phyloP scores from a whole-genome alignment of 108 stramenopile genomes.

The Thalassiosira profunda region DNA sequence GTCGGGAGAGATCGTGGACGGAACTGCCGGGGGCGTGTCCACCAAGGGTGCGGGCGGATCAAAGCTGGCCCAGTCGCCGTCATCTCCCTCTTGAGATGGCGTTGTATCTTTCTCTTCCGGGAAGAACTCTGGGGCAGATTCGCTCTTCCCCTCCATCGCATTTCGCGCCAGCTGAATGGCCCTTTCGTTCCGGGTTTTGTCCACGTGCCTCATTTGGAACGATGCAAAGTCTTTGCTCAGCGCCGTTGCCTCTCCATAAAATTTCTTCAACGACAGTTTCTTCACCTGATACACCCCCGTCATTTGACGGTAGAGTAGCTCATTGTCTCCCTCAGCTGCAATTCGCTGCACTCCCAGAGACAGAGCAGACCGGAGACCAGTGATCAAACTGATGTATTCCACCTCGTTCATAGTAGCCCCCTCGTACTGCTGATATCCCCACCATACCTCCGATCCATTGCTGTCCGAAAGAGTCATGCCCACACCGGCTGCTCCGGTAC shows the following conservation, averaged over 20 bases:
- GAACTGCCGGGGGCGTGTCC: no score
- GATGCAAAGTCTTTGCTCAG: conserved; percentile 51
- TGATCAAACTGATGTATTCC: conserved; percentile 69
- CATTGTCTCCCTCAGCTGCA: conserved; percentile 76
- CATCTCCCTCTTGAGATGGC: no score
- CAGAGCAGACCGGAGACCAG: conserved; percentile 66
- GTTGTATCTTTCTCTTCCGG: no score
- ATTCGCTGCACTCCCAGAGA: conserved; percentile 65
- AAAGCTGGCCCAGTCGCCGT: no score
- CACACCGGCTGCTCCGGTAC: no score
- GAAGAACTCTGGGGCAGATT: no score
- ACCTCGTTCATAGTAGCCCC: conserved; percentile 80
- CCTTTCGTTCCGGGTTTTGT: conserved; percentile 66
- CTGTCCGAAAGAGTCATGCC: conserved; percentile 27
- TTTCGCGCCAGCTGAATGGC: conserved; percentile 86
- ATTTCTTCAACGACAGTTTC: conserved; percentile 40
- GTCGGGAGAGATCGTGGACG: conserved; percentile 3
- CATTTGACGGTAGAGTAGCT: conserved; percentile 75
- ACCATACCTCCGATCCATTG: conserved; percentile 24
- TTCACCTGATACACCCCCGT: conserved; percentile 61
- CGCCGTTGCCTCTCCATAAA: conserved; percentile 36
- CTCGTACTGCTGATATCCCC: conserved; percentile 26
- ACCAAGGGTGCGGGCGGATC: no score
- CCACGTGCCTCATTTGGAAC: conserved; percentile 66
- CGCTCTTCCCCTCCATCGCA: no score